Conservation (phyloP, 1,284 basidiomycete species). For the Ceratobasidium sp. region DNA sequence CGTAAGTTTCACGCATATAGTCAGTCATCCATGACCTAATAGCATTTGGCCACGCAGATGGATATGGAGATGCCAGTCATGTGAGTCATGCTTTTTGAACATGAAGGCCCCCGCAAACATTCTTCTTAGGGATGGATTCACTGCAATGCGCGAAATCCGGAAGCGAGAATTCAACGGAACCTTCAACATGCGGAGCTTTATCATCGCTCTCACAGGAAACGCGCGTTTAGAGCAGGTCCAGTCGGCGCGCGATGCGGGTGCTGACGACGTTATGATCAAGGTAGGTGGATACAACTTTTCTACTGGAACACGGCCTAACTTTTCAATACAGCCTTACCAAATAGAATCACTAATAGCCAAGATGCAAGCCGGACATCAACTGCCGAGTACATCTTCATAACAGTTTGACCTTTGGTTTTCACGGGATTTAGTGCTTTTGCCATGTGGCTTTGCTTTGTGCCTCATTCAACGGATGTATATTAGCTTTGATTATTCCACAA, state of each 20-base stretch:
- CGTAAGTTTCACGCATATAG: conserved; percentile 36
- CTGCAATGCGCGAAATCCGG: conserved; percentile 47
- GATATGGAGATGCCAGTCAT: conserved; percentile 49
- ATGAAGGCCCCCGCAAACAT: neutral
- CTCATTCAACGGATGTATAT: no score
- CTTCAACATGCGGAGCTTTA: conserved; percentile 44
- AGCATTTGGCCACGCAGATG: conserved; percentile 42
- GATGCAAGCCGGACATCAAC: conserved; percentile 26
- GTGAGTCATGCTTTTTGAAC: no score
- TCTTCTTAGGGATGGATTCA: conserved; percentile 44
- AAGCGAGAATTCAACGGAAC: conserved; percentile 44
- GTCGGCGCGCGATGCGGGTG: conserved; percentile 32
- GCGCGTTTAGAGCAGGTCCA: conserved; percentile 41
- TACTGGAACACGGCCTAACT: neutral
- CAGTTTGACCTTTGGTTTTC: neutral
- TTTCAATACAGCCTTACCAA: conserved; percentile 24
- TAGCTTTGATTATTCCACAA: no score
- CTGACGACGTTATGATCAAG: conserved; percentile 37
- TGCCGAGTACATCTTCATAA: neutral
- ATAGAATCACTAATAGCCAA: conserved; percentile 31
- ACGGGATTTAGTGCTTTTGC: no score
- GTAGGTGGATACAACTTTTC: neutral
- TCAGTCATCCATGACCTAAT: neutral
- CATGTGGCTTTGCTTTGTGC: no score
- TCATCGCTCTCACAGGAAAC: conserved; percentile 48